Evolutionary conservation across 73 alveolate species (phyloP), one percentile per base, ranked within the genome.

Genomic region (Loxodes magnus): DNA sequence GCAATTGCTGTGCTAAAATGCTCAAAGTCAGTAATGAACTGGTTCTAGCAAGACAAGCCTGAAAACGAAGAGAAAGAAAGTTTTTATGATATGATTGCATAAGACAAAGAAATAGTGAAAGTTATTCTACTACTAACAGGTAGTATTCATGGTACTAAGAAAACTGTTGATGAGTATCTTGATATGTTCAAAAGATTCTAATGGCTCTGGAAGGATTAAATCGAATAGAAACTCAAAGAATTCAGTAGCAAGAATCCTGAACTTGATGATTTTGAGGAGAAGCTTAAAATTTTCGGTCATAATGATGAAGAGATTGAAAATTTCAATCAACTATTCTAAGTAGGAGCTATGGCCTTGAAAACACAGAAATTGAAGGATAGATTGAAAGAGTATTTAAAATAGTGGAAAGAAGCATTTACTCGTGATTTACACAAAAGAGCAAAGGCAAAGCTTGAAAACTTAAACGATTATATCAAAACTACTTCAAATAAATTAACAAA

Each of bases 31-130:
- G 94, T 94, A 9, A 73, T 74, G 37, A 83, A 87, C 71, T 94
- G 98, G 98, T 80, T 82, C 77, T 80, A 87, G 42, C 82, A 88
- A 59, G 97, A 90, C 51, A 85, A 71, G 49, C 71, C 42, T 29
- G 93, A 77, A 49, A 84, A 64, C 53, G 94, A 87, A 44, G 85
- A 88, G 52, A 85, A 88, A 60, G 93, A 93, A 27, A 89, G 99
- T 31, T 96, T 96, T 97, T 96, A 96, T 51, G 99, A 96, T 62
- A 90, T 93, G 94, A 93, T 96, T 42, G 99, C 99, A 6, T 82
- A 92, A 51, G 99, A 96, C 63, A 96, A 92, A 54, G 99, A 96
- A 77, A 96, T 96, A 48, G 98, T 96, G 10, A 90, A 96, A 88
- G 98, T 96, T 72, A 91, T 96, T 56, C 62, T 96, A 56, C 90